These are phyloP conservation scores for Saccharomyces hybrid DNA, from an alignment of 1,139 yeast species.

Conservation along the genomic window DNA sequence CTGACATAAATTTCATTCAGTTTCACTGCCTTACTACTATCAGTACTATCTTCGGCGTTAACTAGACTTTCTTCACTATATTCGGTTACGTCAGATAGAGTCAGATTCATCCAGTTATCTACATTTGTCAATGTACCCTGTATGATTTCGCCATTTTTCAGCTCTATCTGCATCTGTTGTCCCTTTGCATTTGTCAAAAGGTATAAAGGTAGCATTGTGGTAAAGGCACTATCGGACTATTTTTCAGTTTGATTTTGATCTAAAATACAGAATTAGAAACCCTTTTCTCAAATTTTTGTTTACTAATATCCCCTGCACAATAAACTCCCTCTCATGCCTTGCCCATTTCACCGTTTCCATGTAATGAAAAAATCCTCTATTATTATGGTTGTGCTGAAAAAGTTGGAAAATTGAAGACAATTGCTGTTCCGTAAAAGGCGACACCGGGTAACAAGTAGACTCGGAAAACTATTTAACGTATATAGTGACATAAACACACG, in stretches of 20 bases:
- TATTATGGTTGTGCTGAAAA: too few relatives aligned
- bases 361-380: background rate
- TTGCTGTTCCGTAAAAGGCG: background rate
- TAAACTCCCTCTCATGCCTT: too few relatives aligned
- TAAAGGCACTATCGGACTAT: too few relatives aligned
- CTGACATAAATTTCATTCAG: constrained; percentile 75
- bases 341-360: too few relatives aligned
- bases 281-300: too few relatives aligned
- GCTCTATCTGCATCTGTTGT: constrained; percentile 79
- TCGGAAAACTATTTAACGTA: too few relatives aligned
- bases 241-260: too few relatives aligned
- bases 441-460: too few relatives aligned
- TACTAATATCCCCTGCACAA: too few relatives aligned
- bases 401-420: background rate
- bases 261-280: background rate
- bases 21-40: constrained; percentile 54
- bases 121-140: constrained; percentile 81
- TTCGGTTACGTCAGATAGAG: constrained; percentile 70
- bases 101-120: constrained; percentile 94
- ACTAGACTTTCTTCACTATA: constrained; percentile 9
- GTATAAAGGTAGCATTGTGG: constrained; percentile 68
- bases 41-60: constrained; percentile 19
- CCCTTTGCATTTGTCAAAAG: constrained; percentile 86
- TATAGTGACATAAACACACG: too few relatives aligned
- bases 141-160: constrained; percentile 85